Evolutionary conservation across 139 green algal genomes (phyloP).

Genomic region (Desmodesmus armatus): DNA sequence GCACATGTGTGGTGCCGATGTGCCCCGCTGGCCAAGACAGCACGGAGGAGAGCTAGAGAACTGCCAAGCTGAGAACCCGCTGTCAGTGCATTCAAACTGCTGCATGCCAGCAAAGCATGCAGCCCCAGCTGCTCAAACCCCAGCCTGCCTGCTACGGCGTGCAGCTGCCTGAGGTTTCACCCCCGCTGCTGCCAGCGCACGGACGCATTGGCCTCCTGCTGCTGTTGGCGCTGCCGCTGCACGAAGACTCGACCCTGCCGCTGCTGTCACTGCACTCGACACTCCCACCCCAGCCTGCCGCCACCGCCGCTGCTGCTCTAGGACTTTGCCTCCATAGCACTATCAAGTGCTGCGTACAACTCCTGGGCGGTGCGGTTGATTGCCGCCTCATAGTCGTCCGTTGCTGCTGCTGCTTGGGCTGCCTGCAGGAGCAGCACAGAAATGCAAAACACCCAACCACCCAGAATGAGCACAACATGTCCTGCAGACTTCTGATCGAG

Average conservation of each 20-base stretch:
- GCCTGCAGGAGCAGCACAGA: conserved; percentile 25
- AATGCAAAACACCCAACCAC: too few relatives aligned
- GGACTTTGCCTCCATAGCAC: conserved; percentile 64
- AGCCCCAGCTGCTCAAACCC: not conserved
- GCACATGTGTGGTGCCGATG: not conserved
- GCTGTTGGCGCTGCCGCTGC: not conserved
- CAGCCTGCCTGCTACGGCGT: not conserved
- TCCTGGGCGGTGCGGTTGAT: conserved; percentile 65
- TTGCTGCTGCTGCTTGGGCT: conserved; percentile 28
- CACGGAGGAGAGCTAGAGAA: too few relatives aligned
- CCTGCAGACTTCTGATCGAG: too few relatives aligned
- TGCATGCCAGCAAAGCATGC: not conserved
- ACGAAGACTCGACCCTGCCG: not conserved
- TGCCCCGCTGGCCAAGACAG: too few relatives aligned
- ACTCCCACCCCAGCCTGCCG: not conserved
- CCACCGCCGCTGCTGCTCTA: conserved; percentile 20
- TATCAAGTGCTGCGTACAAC: conserved; percentile 64
- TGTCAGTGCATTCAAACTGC: not conserved
- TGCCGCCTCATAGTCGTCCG: conserved; percentile 67
- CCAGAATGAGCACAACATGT: too few relatives aligned
- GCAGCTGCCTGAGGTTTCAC: not conserved
- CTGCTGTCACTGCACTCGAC: not conserved
- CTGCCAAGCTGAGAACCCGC: too few relatives aligned
- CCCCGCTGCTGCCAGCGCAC: not conserved
- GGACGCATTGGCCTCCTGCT: too few relatives aligned